Percentiles rank a stretch among this genome's conserved stretches.
Conservation (phyloP, 2,329 filamentous ascomycete species). For the Stachybotrys echinatus region DNA sequence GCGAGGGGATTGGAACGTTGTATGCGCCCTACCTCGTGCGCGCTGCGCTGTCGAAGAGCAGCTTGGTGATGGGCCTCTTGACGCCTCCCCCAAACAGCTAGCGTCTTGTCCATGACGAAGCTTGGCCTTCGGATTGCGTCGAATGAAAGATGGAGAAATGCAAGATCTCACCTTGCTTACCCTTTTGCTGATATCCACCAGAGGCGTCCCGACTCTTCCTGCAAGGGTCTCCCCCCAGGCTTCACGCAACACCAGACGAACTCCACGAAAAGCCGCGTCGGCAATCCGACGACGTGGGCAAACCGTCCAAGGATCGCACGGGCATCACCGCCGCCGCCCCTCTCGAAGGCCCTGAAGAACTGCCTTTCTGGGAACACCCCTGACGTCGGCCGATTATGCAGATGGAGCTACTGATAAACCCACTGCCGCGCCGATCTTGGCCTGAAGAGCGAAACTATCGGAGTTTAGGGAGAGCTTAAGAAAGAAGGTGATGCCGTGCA, state of each 20-base stretch:
- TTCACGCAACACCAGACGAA: too few species aligned
- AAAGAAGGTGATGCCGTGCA: background rate
- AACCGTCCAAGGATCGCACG: background rate
- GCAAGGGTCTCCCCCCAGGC: too few species aligned
- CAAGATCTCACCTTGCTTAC: too few species aligned
- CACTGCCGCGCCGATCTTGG: background rate
- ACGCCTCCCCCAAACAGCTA: background rate
- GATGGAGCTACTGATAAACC: background rate
- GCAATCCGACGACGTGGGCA: background rate
- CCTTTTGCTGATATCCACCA: too few species aligned
- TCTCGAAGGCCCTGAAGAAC: background rate
- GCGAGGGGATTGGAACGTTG: background rate
- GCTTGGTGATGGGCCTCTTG: background rate
- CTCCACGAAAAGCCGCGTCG: background rate
- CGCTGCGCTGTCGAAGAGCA: too few species aligned
- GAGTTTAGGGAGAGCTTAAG: background rate
- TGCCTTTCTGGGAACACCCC: background rate
- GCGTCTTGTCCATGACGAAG: background rate
- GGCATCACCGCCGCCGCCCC: background rate
- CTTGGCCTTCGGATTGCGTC: background rate
- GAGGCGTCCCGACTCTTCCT: too few species aligned
- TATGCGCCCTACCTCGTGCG: background rate
- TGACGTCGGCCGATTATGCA: background rate
- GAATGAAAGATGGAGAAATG: background rate
- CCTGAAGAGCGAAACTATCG: background rate